Base-by-base conservation (phyloP, 169 alveolate genomes). In the Plasmodium gaboni region DNA sequence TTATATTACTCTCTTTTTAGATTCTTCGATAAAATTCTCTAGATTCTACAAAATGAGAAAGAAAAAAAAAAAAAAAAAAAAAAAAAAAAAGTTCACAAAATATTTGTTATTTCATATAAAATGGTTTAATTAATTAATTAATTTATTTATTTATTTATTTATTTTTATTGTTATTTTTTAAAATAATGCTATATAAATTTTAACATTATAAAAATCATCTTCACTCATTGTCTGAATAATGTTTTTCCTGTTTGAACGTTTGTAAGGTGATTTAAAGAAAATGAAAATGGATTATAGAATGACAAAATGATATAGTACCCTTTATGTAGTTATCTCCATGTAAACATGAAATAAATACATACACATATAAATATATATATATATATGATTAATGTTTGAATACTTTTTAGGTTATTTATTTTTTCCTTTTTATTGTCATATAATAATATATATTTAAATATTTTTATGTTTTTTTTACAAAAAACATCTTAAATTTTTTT, bases 201-300 rank as follows among this genome's bases (percentile, higher is more conserved):
- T 74, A 63, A 78, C 89, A 64, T 64, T 55, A 32, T 78, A 78
- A 51, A 78, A 78, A 3, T 78, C 89, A 24, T 78, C 74, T 22
- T 78, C 78, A 28, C 70, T 50, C 89, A 78, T 78, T 28, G 22
- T 70, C 17, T 48, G 48, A 48, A 6, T 38, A 5, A 5, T 38
- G 8, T 38, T 38, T 38, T 38, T 38, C 46, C 46, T 5, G 46
- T 38, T 38, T 5, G 46, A 0, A 5, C 46, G 10, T 5, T 38
- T 6, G 5, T 38, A 38, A 38, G 46, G 46, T 38, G 46, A 38
- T 38, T 5, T 38, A 38, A 38, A 38, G 46, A 38, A 38, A 38
- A 38, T 38, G 46, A 38, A 38, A 38, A 38, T 38, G 46, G 46
- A 38, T 38, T 38, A 38, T 38, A 5, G 46, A 38, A 5, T 5